Conservation (phyloP, 768 basidiomycete species). For the Boletus bicolor region DNA sequence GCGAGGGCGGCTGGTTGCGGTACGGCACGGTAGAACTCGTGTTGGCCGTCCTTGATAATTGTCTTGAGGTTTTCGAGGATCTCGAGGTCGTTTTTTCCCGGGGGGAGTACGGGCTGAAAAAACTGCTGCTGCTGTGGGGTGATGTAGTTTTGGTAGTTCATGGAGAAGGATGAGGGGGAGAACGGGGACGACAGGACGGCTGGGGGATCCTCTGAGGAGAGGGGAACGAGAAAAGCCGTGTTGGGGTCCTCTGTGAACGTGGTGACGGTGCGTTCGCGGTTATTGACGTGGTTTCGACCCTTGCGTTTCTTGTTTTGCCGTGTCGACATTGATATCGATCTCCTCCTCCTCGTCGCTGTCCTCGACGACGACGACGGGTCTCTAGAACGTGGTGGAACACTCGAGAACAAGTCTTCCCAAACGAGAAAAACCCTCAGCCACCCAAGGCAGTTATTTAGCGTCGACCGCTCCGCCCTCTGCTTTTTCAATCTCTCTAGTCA, state of each 20-base stretch:
- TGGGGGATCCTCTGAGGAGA: slow-evolving; percentile 50
- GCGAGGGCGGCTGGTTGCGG: slow-evolving; percentile 66
- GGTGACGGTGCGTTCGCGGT: slow-evolving; percentile 66
- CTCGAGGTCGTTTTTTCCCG: slow-evolving; percentile 67
- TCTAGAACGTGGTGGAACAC: slow-evolving; percentile 27
- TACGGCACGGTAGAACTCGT: slow-evolving; percentile 63
- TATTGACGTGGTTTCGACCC: slow-evolving; percentile 48
- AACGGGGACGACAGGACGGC: slow-evolving; percentile 37
- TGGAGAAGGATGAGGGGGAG: slow-evolving; percentile 38
- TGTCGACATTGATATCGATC: slow-evolving; percentile 43
- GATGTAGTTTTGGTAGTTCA: slow-evolving; percentile 36
- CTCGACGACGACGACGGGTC: neutral
- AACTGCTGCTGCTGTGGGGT: slow-evolving; percentile 28
- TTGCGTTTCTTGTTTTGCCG: slow-evolving; percentile 65
- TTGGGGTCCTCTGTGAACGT: slow-evolving; percentile 61
- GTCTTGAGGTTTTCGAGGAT: slow-evolving; percentile 73
- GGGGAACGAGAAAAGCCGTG: slow-evolving; percentile 50
- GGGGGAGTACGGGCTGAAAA: slow-evolving; percentile 37
- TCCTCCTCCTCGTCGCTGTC: neutral
- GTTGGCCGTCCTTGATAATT: slow-evolving; percentile 67
- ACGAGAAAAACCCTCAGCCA: slow-evolving; percentile 24
- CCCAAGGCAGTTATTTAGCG: neutral
- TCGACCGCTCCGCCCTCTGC: neutral
- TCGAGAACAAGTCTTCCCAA: slow-evolving; percentile 25
- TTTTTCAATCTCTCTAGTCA: slow-evolving; percentile 21